phyloP scores from a whole-genome alignment of 2,329 filamentous ascomycete species.

The Ramularia endophylla region DNA sequence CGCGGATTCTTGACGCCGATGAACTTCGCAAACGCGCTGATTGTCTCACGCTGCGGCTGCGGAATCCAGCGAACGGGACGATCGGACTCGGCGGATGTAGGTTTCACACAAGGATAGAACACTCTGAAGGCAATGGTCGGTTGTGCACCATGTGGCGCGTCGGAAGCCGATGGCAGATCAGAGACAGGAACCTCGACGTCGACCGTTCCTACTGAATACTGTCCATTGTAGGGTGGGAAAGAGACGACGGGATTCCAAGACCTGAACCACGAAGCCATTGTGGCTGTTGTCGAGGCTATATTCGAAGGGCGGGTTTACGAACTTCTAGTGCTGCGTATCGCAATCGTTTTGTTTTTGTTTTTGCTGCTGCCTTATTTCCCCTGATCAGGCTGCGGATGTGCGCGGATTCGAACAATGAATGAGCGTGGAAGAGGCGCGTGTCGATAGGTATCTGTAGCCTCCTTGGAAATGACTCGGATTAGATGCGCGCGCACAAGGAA shows the following conservation, averaged over 20 bases:
- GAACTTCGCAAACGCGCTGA: slow-evolving; percentile 71
- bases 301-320: neutral
- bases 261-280: slow-evolving; percentile 38
- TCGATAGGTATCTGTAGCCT: too few relatives aligned
- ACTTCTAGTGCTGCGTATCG: neutral
- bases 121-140: slow-evolving; percentile 73
- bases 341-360: neutral
- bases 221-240: slow-evolving; percentile 71
- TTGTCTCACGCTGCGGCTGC: slow-evolving; percentile 65
- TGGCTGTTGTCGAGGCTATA: slow-evolving; percentile 1
- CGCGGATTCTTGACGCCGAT: slow-evolving; percentile 52
- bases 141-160: slow-evolving; percentile 51
- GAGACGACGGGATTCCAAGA: slow-evolving; percentile 60
- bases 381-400: neutral
- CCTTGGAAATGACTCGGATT: too few relatives aligned
- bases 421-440: neutral
- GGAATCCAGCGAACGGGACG: slow-evolving; percentile 71
- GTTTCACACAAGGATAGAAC: slow-evolving; percentile 64
- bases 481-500: neutral
- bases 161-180: slow-evolving; percentile 50
- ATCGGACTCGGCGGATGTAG: slow-evolving; percentile 35
- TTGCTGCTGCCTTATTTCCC: neutral
- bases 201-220: slow-evolving; percentile 70
- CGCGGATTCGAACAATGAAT: neutral
- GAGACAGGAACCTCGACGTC: slow-evolving; percentile 71